Conservation (phyloP, 495 filamentous ascomycete species). For the Echria macrotheca region DNA sequence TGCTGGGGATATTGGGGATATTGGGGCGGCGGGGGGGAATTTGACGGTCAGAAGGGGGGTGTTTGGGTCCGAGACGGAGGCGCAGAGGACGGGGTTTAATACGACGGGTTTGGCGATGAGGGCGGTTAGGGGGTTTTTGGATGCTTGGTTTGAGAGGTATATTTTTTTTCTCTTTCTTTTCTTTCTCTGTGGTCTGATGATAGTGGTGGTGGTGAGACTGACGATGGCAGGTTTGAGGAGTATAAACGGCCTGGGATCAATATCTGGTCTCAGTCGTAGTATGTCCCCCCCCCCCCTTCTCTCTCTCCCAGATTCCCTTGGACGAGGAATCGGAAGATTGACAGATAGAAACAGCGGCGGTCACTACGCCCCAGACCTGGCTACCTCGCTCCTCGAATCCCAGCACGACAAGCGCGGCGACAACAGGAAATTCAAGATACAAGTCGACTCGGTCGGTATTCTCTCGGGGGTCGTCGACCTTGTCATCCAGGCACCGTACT, state of each 20-base stretch:
- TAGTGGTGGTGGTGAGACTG: background rate
- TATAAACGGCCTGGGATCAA: constrained; percentile 9
- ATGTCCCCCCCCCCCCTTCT: background rate
- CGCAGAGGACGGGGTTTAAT: constrained; percentile 51
- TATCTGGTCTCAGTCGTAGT: constrained; percentile 18
- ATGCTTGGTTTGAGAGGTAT: background rate
- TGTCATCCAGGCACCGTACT: constrained; percentile 56
- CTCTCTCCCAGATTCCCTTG: background rate
- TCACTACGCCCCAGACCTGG: constrained; percentile 51
- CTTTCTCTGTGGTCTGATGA: no score
- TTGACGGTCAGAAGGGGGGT: constrained; percentile 47
- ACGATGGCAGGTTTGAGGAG: background rate
- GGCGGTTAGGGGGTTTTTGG: constrained; percentile 58
- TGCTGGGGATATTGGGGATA: no score
- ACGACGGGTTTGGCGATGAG: constrained; percentile 57
- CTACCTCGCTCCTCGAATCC: constrained; percentile 41
- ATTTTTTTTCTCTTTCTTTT: no score
- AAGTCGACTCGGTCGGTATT: constrained; percentile 51
- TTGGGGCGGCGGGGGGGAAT: background rate
- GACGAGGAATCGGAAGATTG: no score
- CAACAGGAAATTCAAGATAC: constrained; percentile 40
- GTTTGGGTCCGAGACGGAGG: constrained; percentile 47
- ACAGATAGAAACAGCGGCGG: constrained; percentile 36
- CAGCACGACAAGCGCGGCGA: constrained; percentile 31
- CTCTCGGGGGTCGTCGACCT: constrained; percentile 73